These are phyloP conservation scores for Diospyros lotus DNA, from an alignment of 148 eudicot genomes.

Conservation along the genomic window DNA sequence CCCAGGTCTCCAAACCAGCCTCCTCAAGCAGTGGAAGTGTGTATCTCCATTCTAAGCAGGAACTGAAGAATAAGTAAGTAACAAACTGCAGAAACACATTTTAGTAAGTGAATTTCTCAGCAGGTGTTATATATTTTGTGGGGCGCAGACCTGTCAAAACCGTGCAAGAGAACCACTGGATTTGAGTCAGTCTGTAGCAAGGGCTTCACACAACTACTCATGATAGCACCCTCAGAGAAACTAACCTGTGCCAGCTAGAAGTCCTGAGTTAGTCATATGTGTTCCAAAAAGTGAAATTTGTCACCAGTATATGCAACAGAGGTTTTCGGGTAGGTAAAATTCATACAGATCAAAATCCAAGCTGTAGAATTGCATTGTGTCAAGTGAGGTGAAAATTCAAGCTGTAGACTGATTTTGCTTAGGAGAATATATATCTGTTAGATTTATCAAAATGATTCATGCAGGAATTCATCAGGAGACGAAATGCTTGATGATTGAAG, in stretches of 20 bases:
- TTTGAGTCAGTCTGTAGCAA: slow-evolving; percentile 30
- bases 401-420: background rate
- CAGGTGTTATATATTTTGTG: background rate
- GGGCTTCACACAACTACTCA: slow-evolving; percentile 95
- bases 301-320: background rate
- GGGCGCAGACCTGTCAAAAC: slow-evolving; percentile 75
- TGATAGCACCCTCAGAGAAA: slow-evolving; percentile 34
- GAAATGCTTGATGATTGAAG: too few species aligned
- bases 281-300: background rate
- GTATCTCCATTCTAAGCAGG: slow-evolving; percentile 97
- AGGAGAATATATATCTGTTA: too few species aligned
- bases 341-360: background rate
- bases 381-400: background rate
- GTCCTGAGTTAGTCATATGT: background rate
- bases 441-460: too few species aligned
- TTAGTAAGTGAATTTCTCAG: background rate
- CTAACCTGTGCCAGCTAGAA: slow-evolving; percentile 35
- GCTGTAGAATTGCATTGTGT: too few species aligned
- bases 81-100: slow-evolving; percentile 32
- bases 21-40: slow-evolving; percentile 87
- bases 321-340: background rate
- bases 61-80: slow-evolving; percentile 61
- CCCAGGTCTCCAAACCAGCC: slow-evolving; percentile 86
- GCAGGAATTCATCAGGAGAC: too few species aligned
- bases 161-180: slow-evolving; percentile 91